Conservation (phyloP, 306 rosid genomes). For the Quercus berberidifolia region DNA sequence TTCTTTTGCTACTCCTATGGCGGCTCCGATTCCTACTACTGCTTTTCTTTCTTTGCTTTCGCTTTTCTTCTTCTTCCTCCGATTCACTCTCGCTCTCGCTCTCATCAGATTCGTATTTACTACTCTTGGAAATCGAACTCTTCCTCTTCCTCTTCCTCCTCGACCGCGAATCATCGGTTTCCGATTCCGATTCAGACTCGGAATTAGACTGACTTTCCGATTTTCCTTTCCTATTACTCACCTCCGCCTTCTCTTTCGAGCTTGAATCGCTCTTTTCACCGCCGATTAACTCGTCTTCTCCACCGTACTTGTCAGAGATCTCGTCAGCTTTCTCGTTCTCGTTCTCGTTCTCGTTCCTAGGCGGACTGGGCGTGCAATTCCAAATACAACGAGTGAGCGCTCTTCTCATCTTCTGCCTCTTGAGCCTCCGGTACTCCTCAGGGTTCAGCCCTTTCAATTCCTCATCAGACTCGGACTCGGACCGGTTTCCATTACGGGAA, state of each 20-base stretch:
- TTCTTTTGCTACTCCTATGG: slow-evolving; percentile 14
- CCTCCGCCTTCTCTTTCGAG: slow-evolving; percentile 26
- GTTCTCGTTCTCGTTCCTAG: slow-evolving; percentile 39
- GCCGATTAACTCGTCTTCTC: neutral
- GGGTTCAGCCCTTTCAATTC: slow-evolving; percentile 69
- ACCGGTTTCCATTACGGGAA: slow-evolving; percentile 30
- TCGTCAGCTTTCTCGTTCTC: slow-evolving; percentile 55
- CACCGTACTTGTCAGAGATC: slow-evolving; percentile 30
- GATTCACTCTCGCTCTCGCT: slow-evolving; percentile 24
- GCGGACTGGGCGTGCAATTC: slow-evolving; percentile 86
- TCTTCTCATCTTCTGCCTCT: slow-evolving; percentile 87
- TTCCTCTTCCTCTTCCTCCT: slow-evolving; percentile 21
- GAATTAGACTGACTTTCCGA: slow-evolving; percentile 24
- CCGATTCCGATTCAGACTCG: slow-evolving; percentile 33
- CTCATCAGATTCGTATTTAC: slow-evolving; percentile 17
- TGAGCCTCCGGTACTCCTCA: slow-evolving; percentile 72
- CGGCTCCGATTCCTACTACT: slow-evolving; percentile 28
- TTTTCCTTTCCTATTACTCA: slow-evolving; percentile 14
- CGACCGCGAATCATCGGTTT: slow-evolving; percentile 36
- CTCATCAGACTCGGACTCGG: slow-evolving; percentile 72
- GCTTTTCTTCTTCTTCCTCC: slow-evolving; percentile 43
- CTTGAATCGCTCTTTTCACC: slow-evolving; percentile 19
- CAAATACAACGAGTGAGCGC: slow-evolving; percentile 65
- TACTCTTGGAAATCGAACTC: slow-evolving; percentile 27
- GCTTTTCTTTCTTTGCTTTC: slow-evolving; percentile 39